Percentiles rank a stretch among this genome's conserved stretches.
Conservation (phyloP, 305 asterid genomes). For the Euphrasia arctica region DNA sequence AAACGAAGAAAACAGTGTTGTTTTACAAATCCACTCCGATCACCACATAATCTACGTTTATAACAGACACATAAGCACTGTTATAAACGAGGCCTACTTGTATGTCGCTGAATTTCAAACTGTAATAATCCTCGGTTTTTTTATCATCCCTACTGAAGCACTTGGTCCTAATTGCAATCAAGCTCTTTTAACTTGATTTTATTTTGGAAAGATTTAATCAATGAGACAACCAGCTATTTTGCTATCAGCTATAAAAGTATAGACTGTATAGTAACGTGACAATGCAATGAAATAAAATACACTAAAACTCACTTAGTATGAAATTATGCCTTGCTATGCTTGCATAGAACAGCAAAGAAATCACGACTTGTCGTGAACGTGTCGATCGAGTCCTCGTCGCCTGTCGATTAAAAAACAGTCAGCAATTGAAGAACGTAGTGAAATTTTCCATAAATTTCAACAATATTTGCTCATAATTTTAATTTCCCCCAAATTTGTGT, state of each 20-base stretch:
- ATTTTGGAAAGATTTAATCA: too few relatives aligned
- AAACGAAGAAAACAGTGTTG: constrained; percentile 9
- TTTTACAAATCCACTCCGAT: constrained; percentile 8
- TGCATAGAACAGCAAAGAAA: constrained; percentile 26
- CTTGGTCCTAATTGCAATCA: too few relatives aligned
- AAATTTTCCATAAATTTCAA: constrained; percentile 4
- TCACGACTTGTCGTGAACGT: too few relatives aligned
- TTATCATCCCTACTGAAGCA: too few relatives aligned
- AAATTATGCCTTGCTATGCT: constrained; percentile 19
- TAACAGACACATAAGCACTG: too few relatives aligned
- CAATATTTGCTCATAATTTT: neutral
- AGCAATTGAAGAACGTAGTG: constrained; percentile 9
- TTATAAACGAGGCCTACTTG: too few relatives aligned
- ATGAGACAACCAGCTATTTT: too few relatives aligned
- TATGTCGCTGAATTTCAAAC: neutral
- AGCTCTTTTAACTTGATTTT: too few relatives aligned
- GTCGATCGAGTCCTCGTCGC: too few relatives aligned
- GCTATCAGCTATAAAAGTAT: too few relatives aligned
- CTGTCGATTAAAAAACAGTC: neutral
- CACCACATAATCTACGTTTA: too few relatives aligned
- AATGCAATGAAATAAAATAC: constrained; percentile 2
- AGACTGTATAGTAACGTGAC: neutral
- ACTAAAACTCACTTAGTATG: constrained; percentile 32
- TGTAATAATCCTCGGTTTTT: neutral
- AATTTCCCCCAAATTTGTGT: neutral